These are phyloP conservation scores for Coniochaeta hoffmannii DNA, from an alignment of 2,329 filamentous ascomycete genomes.

Conservation along the genomic window DNA sequence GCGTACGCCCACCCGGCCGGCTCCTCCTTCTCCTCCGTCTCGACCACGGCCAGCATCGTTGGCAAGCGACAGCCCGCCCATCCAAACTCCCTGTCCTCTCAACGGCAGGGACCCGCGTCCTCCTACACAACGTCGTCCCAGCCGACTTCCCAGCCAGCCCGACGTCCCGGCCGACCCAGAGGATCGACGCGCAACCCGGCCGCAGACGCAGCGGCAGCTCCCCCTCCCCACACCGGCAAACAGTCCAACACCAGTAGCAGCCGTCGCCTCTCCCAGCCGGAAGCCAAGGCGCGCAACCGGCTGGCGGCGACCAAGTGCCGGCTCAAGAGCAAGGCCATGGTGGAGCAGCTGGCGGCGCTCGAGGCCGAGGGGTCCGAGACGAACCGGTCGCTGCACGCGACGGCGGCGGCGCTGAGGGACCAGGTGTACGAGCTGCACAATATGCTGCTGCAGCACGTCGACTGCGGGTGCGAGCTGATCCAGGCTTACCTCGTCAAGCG, in stretches of 20 bases:
- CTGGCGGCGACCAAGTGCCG: conserved; percentile 7
- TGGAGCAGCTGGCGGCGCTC: not conserved
- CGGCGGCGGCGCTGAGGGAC: not conserved
- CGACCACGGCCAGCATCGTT: too few relatives aligned
- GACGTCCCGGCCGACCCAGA: too few relatives aligned
- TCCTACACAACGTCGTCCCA: too few relatives aligned
- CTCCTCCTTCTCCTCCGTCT: too few relatives aligned
- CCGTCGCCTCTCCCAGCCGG: not conserved
- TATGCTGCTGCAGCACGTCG: not conserved
- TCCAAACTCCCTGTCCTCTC: too few relatives aligned
- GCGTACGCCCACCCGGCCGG: too few relatives aligned
- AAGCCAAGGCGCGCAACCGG: conserved; percentile 7
- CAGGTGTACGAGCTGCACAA: not conserved
- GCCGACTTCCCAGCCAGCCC: too few relatives aligned
- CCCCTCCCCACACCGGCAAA: not conserved
- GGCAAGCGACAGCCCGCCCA: too few relatives aligned
- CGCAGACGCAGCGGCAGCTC: too few relatives aligned
- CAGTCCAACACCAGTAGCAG: not conserved
- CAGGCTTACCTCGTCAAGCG: not conserved
- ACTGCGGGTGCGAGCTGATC: not conserved
- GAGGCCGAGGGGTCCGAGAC: not conserved
- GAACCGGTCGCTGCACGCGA: not conserved
- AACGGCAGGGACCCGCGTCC: too few relatives aligned
- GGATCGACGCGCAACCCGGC: too few relatives aligned
- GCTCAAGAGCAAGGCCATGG: conserved; percentile 4